Base-by-base conservation (phyloP, 352 stramenopile genomes). In the Globisporangium cylindrosporum region DNA sequence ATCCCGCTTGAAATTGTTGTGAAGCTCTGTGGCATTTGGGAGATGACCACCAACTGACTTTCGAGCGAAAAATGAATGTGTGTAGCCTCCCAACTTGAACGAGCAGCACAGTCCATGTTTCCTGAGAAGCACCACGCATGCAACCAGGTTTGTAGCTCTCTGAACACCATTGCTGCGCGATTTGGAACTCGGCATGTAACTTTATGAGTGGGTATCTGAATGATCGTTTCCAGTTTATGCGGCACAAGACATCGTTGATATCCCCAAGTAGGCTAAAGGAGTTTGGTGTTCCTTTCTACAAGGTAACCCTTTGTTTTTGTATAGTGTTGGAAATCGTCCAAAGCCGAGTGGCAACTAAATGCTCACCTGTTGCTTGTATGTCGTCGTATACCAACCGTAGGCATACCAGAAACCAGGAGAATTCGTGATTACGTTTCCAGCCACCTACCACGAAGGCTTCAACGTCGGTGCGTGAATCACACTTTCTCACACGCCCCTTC, bases 221-320 rank as follows among this genome's bases (percentile, higher is more conserved):
- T 61, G 56, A 6, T 27, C 14, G 22, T 3, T 20, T 29, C 5
- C 53, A 98, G 81, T 98, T 97, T 74, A 77, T 98, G 68, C 90
- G 94, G 0, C 94, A 98, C 81, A 98, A 98, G 69, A 98, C 92
- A 22, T 96, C 84, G 9, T 74, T 98, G 54, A 89, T 98, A 51
- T 96, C 91, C 2, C 93, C 93, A 1, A 70, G 78, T 15, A 73
- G 88, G 14, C 80, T 98, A 8, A 81, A 88, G 64, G 81, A 94
- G 62, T 93, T 93, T 62, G 81, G 86, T 5, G 88, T 98, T 3
- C 88, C 86, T 8, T 97, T 86, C 59, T 87, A 85, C 60, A 92
- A 81, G 53, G 81, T 81, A 22, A 2, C 14, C 22, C 49, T 32
- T 38, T 8, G 29, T 32, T 32, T 32, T 32, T 32, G 29, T 32